A percentile compares a stretch with the other conserved stretches of the same genome.
Evolutionary conservation across 257 asterid genomes (phyloP).

Genomic region (Petunia secreta): DNA sequence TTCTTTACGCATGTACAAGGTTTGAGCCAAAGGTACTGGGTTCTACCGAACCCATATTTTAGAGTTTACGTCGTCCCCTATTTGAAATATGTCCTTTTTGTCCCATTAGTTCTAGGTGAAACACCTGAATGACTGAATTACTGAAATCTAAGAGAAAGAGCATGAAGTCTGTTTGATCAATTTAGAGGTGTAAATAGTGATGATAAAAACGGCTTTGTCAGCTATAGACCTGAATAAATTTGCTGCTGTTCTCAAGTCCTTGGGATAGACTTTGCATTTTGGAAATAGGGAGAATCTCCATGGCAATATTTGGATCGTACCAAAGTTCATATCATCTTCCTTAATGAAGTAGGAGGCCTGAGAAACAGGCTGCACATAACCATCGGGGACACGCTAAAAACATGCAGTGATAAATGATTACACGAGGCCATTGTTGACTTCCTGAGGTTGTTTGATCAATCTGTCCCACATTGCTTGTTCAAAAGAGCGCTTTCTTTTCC

Average conservation of each 20-base stretch:
- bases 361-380: not conserved
- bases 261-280: not conserved
- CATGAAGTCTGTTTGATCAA: not conserved
- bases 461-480: not conserved
- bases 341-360: not conserved
- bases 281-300: not conserved
- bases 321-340: not conserved
- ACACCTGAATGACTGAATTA: not conserved
- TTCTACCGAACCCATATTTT: too few relatives aligned
- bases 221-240: not conserved
- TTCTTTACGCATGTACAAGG: too few relatives aligned
- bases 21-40: too few relatives aligned
- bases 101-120: not conserved
- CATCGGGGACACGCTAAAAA: not conserved
- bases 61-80: not conserved
- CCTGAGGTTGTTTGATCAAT: not conserved
- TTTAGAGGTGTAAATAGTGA: conserved; percentile 2
- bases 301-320: not conserved
- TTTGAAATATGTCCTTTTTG: not conserved
- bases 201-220: not conserved
- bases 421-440: not conserved
- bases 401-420: not conserved
- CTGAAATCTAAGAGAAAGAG: not conserved
- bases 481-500: not conserved
- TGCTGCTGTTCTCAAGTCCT: not conserved